Conservation (phyloP, 1,284 basidiomycete species). For the Cryptococcus sp. region DNA sequence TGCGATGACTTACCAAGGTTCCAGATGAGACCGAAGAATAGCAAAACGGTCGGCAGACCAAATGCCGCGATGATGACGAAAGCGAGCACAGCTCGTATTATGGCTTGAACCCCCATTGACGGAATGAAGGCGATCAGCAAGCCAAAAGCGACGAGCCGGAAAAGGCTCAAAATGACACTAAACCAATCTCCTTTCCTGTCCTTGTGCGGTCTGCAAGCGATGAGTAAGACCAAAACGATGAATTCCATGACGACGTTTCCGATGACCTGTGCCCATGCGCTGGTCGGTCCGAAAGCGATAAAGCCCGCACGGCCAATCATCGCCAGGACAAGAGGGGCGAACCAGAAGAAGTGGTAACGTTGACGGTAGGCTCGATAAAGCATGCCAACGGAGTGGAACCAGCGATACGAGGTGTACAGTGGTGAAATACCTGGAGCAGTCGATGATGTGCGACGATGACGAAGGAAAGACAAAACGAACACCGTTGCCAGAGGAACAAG, state of each 20-base stretch:
- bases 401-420: constrained; percentile 49
- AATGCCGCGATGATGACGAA: constrained; percentile 52
- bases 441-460: constrained; percentile 34
- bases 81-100: constrained; percentile 49
- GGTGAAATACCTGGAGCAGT: constrained; percentile 39
- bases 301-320: constrained; percentile 65
- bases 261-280: constrained; percentile 71
- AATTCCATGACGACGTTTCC: constrained; percentile 70
- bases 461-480: constrained; percentile 38
- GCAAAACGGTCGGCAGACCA: constrained; percentile 49
- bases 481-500: constrained; percentile 59
- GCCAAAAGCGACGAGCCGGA: constrained; percentile 48
- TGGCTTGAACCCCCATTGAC: constrained; percentile 40
- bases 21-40: constrained; percentile 81
- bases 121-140: constrained; percentile 52
- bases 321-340: constrained; percentile 50
- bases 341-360: constrained; percentile 56
- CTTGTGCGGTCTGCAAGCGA: constrained; percentile 58
- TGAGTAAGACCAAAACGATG: constrained; percentile 60
- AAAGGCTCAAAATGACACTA: constrained; percentile 40
- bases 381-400: constrained; percentile 50
- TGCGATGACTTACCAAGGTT: constrained; percentile 67
- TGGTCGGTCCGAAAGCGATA: constrained; percentile 67
- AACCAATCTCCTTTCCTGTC: constrained; percentile 53
- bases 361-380: constrained; percentile 55